Percentiles rank a stretch among this genome's conserved stretches.
phyloP scores from a whole-genome alignment of 1,284 basidiomycete genomes.

The Mycosarcoma maydis region DNA sequence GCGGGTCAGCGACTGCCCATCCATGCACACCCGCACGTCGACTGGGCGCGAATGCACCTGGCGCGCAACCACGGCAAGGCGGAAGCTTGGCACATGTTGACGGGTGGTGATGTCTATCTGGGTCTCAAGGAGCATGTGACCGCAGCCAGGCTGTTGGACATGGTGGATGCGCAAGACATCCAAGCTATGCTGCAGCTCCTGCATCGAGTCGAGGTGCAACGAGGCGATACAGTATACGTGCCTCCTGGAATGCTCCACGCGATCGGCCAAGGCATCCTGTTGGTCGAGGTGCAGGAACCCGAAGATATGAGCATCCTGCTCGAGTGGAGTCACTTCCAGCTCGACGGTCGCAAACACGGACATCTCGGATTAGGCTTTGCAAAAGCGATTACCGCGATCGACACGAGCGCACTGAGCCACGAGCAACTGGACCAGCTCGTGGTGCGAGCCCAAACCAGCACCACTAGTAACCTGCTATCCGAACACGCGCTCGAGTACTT shows the following conservation, averaged over 20 bases:
- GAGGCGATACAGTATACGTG: constrained; percentile 33
- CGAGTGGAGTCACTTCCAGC: constrained; percentile 31
- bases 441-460: neutral
- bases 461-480: constrained; percentile 14
- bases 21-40: constrained; percentile 34
- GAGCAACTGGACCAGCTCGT: constrained; percentile 12
- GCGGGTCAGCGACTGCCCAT: constrained; percentile 34
- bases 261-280: constrained; percentile 28
- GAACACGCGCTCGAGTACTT: constrained; percentile 23
- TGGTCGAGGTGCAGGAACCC: constrained; percentile 35
- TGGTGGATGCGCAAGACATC: constrained; percentile 30
- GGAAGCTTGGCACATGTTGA: constrained; percentile 34
- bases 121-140: constrained; percentile 13
- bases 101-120: constrained; percentile 18
- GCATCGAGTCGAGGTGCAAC: constrained; percentile 20
- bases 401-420: constrained; percentile 1
- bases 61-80: constrained; percentile 34
- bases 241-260: constrained; percentile 39
- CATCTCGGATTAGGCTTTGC: constrained; percentile 35
- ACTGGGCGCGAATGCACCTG: constrained; percentile 24
- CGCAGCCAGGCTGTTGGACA: constrained; percentile 10
- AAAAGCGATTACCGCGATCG: constrained; percentile 32
- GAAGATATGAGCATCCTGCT: constrained; percentile 34
- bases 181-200: constrained; percentile 26
- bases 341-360: constrained; percentile 20